phyloP scores from a whole-genome alignment of 768 basidiomycete species.

The Exidia glandulosa region DNA sequence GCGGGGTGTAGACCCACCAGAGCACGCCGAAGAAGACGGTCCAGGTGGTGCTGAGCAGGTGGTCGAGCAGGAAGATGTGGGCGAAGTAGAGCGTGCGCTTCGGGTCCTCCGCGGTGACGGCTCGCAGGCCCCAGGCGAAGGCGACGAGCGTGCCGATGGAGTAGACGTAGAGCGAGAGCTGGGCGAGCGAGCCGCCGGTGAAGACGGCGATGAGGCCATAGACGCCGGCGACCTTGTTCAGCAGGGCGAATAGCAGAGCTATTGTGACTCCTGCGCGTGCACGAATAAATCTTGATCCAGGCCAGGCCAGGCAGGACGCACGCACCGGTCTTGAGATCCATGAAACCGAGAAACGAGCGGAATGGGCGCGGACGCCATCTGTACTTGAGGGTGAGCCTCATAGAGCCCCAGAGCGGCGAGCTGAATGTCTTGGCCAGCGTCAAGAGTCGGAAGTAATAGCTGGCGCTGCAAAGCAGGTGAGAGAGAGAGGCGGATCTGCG shows the following conservation, averaged over 20 bases:
- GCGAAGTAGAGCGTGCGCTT: conserved; percentile 79
- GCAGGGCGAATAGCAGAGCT: conserved; percentile 75
- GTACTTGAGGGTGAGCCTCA: conserved; percentile 74
- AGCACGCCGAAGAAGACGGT: conserved; percentile 81
- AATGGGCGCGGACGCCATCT: conserved; percentile 79
- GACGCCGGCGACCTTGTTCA: conserved; percentile 97
- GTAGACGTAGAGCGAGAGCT: conserved; percentile 89
- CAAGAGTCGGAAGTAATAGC: too few species aligned
- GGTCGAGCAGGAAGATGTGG: conserved; percentile 86
- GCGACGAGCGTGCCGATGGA: conserved; percentile 73
- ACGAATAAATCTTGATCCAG: neutral
- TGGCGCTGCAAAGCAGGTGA: too few species aligned
- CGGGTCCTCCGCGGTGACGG: conserved; percentile 82
- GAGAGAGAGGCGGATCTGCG: too few species aligned
- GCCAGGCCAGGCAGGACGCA: neutral
- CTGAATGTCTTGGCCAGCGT: conserved; percentile 78
- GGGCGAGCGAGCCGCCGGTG: conserved; percentile 85
- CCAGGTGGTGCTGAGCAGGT: conserved; percentile 81
- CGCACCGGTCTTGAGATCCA: conserved; percentile 83
- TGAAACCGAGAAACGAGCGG: conserved; percentile 69
- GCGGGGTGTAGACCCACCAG: conserved; percentile 89
- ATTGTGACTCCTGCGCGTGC: conserved; percentile 72
- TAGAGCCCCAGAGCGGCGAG: conserved; percentile 41
- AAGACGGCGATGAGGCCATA: conserved; percentile 91
- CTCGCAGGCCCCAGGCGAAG: conserved; percentile 77